Percentiles rank a stretch among this genome's conserved stretches.
Evolutionary conservation across 768 basidiomycete species (phyloP).

Genomic region (Naematelia aurantialba): DNA sequence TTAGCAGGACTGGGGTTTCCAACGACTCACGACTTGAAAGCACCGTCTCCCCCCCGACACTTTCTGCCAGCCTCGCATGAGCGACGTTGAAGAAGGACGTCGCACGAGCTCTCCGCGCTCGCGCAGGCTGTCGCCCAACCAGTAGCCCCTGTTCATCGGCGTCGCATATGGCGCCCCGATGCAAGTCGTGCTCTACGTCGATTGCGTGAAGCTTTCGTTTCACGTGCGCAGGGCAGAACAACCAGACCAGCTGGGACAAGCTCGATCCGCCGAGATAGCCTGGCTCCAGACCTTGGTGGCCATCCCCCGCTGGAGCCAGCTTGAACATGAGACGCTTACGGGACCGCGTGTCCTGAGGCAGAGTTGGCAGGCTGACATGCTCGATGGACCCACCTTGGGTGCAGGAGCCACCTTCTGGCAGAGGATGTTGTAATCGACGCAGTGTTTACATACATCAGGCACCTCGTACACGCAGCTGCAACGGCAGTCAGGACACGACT

Average conservation of each 20-base stretch:
- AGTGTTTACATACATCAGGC: background rate
- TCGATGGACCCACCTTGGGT: background rate
- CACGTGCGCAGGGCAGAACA: background rate
- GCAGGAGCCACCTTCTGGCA: too few species aligned
- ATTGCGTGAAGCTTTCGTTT: constrained; percentile 1
- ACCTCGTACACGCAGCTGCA: constrained; percentile 3
- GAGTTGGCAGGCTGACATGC: background rate
- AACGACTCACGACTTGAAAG: background rate
- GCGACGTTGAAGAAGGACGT: background rate
- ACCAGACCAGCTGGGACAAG: background rate
- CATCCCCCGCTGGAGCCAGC: background rate
- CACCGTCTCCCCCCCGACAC: background rate
- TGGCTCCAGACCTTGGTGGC: constrained; percentile 6
- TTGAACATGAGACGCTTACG: constrained; percentile 1
- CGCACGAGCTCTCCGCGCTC: background rate
- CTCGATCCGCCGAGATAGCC: constrained; percentile 3
- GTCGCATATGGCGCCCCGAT: constrained; percentile 2
- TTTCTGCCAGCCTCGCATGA: background rate
- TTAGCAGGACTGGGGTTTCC: background rate
- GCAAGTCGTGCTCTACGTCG: constrained; percentile 2
- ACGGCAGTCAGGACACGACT: background rate
- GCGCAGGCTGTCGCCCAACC: background rate
- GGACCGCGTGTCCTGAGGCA: background rate
- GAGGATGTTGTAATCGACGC: background rate
- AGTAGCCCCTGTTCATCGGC: background rate